A percentile compares a stretch with the other conserved stretches of the same genome.
Evolutionary conservation across 2,329 filamentous ascomycete species (phyloP).

Genomic region (Neurospora crassa): DNA sequence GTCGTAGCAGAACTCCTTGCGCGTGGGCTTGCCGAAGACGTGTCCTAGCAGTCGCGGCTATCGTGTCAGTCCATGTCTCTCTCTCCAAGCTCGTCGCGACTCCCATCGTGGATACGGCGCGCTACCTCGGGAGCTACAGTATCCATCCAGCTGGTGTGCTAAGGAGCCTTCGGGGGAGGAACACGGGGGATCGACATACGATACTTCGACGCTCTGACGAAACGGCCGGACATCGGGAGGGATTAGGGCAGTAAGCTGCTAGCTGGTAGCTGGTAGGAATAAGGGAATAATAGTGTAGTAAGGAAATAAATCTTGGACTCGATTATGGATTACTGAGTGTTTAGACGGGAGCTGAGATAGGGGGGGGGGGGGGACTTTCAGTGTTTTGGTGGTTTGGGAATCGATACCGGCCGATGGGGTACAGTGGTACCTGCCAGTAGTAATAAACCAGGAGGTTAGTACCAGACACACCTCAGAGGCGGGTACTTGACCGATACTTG

Average conservation of each 20-base stretch:
- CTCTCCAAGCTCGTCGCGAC: conserved; percentile 7
- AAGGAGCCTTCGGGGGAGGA: neutral
- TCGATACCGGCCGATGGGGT: neutral
- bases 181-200: conserved; percentile 35
- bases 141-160: neutral
- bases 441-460: neutral
- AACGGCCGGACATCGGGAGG: conserved; percentile 48
- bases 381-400: neutral
- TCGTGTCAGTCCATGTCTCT: conserved; percentile 16
- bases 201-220: conserved; percentile 60
- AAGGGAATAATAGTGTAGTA: neutral
- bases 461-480: neutral
- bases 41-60: conserved; percentile 56
- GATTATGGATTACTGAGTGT: neutral
- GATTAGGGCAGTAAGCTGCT: neutral
- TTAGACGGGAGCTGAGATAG: neutral
- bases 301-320: neutral
- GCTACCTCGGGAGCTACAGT: neutral
- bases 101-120: conserved; percentile 3
- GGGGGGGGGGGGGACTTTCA: neutral
- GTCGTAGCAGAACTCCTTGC: conserved; percentile 98
- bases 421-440: neutral
- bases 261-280: neutral
- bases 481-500: conserved; percentile 1
- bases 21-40: conserved; percentile 91